These are phyloP conservation scores for Saxophila tyrrhenica DNA, from an alignment of 495 filamentous ascomycete species.

Conservation along the genomic window DNA sequence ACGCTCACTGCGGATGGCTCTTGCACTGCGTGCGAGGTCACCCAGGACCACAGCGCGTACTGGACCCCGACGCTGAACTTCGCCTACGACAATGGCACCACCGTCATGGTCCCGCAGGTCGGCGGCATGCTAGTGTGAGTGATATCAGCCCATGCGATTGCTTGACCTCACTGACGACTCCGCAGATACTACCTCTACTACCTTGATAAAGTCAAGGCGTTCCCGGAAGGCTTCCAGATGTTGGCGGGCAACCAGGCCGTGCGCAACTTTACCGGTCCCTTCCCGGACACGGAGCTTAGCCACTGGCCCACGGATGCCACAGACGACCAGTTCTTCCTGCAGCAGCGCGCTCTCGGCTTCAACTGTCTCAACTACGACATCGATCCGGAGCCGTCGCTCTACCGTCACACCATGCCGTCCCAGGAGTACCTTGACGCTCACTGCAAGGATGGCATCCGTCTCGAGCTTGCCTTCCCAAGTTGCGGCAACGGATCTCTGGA, in stretches of 20 bases:
- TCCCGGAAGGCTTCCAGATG: constrained; percentile 74
- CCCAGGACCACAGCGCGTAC: constrained; percentile 52
- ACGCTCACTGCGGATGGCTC: constrained; percentile 33
- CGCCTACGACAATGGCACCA: constrained; percentile 42
- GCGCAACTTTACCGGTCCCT: constrained; percentile 60
- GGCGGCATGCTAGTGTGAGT: constrained; percentile 49
- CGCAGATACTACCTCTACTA: constrained; percentile 59
- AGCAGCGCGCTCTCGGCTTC: constrained; percentile 79
- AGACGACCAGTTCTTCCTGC: constrained; percentile 49
- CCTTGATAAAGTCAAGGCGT: constrained; percentile 53
- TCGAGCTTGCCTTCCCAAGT: constrained; percentile 46
- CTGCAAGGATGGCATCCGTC: constrained; percentile 50
- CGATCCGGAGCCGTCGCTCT: constrained; percentile 53
- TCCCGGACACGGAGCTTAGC: constrained; percentile 39
- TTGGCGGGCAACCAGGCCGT: constrained; percentile 60
- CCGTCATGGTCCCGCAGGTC: constrained; percentile 41
- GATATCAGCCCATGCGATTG: neutral
- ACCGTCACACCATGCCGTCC: constrained; percentile 67
- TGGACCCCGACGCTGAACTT: constrained; percentile 53
- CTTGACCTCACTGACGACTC: too few species aligned
- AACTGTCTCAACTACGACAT: constrained; percentile 75
- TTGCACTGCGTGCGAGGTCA: constrained; percentile 48
- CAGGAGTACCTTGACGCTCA: constrained; percentile 66
- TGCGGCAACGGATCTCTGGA: constrained; percentile 37
- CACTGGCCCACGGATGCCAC: constrained; percentile 9